Evolutionary conservation across 257 asterid genomes (phyloP), one percentile per base, ranked within the genome.

Genomic region (Solanum chmielewskii): DNA sequence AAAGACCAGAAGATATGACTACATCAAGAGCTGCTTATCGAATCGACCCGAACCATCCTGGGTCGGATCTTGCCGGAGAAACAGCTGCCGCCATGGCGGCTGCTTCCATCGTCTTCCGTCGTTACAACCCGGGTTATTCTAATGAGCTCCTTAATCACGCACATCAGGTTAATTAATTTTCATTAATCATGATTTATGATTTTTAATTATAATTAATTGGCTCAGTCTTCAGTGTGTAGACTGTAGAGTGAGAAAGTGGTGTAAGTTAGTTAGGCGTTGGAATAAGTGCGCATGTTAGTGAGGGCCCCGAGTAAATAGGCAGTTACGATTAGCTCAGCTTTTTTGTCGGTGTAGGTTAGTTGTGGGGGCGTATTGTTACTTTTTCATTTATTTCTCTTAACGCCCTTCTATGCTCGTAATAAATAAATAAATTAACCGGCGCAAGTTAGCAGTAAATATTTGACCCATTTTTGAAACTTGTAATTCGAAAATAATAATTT

Each of bases 71-170:
- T 66, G 99, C 98, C 89, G 99, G 96, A 18, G 99, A 96, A 87
- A 93, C 98, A 25, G 99, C 99, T 45, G 99, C 99, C 29, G 98
- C 99, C 31, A 92, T 96, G 98, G 98, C 98, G 20, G 98, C 99
- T 39, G 98, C 98, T 0, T 94, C 99, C 83, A 89, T 96, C 21
- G 93, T 95, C 83, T 96, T 93, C 97, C 97, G 97, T 91, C 95
- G 92, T 37, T 90, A 83, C 90, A 90, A 96, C 87, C 90, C 91
- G 12, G 85, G 95, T 10, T 96, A 96, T 91, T 87, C 99, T 44
- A 93, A 92, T 16, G 90, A 87, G 91, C 98, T 96, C n/a, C 98
- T 96, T 13, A 89, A 89, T 86, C 99, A 96, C 29, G 97, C 98
- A 4, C 44, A 66, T 76, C 98, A 96, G 98, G 99, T 96, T 82